Percentiles rank a stretch among this genome's conserved stretches.
Conservation (phyloP, 2,329 filamentous ascomycete genomes). For the Rhynchosporium agropyri region DNA sequence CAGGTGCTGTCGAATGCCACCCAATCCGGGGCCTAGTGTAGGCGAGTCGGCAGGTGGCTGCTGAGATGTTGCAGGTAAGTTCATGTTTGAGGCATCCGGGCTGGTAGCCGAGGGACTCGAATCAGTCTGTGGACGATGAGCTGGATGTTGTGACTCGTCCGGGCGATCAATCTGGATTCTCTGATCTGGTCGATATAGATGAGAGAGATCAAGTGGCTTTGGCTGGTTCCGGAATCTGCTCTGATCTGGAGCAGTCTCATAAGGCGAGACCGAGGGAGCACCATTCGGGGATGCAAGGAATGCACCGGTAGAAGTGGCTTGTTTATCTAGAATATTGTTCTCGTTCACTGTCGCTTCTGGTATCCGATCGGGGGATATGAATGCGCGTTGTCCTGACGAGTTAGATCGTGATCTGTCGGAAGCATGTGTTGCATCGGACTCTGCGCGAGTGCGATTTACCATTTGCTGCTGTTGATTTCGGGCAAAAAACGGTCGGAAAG, state of each 20-base stretch:
- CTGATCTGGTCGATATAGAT: constrained; percentile 35
- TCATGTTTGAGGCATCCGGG: constrained; percentile 11
- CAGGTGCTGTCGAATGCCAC: constrained; percentile 83
- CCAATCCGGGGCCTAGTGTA: constrained; percentile 70
- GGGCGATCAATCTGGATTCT: constrained; percentile 36
- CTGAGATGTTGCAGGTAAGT: constrained; percentile 10
- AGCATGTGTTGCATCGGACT: constrained; percentile 48
- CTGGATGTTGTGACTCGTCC: constrained; percentile 39
- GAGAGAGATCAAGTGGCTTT: constrained; percentile 33
- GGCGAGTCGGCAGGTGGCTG: constrained; percentile 64
- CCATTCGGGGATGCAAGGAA: constrained; percentile 38
- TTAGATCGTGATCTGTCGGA: constrained; percentile 52
- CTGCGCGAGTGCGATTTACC: constrained; percentile 47
- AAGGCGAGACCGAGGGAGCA: constrained; percentile 22
- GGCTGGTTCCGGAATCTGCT: constrained; percentile 19
- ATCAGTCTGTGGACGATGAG: constrained; percentile 27
- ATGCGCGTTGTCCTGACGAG: constrained; percentile 48
- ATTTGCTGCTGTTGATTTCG: constrained; percentile 38
- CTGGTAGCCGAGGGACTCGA: constrained; percentile 17
- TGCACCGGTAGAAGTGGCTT: constrained; percentile 28
- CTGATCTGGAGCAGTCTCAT: constrained; percentile 24
- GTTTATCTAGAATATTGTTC: constrained; percentile 28
- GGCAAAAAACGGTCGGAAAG: constrained; percentile 35
- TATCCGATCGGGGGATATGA: constrained; percentile 33
- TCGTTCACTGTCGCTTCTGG: constrained; percentile 28